These are phyloP conservation scores for Colletotrichum lupini DNA, from an alignment of 2,329 filamentous ascomycete genomes.

Conservation along the genomic window DNA sequence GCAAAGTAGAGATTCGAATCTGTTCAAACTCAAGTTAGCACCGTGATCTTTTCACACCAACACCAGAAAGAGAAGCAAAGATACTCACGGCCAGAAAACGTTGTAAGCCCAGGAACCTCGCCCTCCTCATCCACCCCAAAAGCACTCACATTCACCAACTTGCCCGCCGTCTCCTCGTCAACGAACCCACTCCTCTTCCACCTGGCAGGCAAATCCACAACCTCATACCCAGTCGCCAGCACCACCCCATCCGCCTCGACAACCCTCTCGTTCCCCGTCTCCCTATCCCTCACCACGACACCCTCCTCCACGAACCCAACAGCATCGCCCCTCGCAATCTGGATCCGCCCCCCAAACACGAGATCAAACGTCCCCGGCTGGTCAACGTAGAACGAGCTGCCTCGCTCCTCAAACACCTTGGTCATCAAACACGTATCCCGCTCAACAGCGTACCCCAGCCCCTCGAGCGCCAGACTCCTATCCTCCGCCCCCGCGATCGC, in stretches of 20 bases:
- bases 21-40: neutral
- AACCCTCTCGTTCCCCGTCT: constrained; percentile 15
- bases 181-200: constrained; percentile 36
- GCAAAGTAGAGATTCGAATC: constrained; percentile 30
- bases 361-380: constrained; percentile 46
- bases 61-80: too few species aligned
- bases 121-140: constrained; percentile 23
- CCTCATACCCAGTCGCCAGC: constrained; percentile 54
- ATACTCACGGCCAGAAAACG: constrained; percentile 26
- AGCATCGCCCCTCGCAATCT: constrained; percentile 44
- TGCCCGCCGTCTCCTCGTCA: constrained; percentile 11
- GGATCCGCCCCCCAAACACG: constrained; percentile 52
- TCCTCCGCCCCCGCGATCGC: constrained; percentile 52
- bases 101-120: constrained; percentile 9
- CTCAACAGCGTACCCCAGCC: constrained; percentile 53
- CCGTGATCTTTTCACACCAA: neutral
- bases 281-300: constrained; percentile 42
- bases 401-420: constrained; percentile 6
- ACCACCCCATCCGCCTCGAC: constrained; percentile 55
- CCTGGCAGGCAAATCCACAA: constrained; percentile 46
- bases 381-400: constrained; percentile 48
- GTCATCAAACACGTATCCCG: neutral
- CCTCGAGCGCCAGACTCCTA: constrained; percentile 54
- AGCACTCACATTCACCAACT: constrained; percentile 12
- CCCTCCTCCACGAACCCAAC: constrained; percentile 43